Evolutionary conservation across 225 moss, liverwort and hornwort genomes (phyloP).

Genomic region (Pleurozium schreberi): DNA sequence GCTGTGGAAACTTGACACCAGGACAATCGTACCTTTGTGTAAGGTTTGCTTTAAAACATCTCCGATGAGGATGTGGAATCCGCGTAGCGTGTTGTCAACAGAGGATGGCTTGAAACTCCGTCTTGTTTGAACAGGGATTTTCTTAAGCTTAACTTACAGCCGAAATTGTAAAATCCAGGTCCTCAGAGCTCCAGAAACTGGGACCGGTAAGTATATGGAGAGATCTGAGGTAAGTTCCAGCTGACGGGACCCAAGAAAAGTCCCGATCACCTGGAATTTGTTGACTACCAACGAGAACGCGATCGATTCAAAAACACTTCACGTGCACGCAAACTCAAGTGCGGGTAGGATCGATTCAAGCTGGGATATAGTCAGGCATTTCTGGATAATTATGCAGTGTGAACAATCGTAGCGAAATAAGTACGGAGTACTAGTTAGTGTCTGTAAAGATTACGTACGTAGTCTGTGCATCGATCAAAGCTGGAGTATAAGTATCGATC

Average conservation of each 20-base stretch:
- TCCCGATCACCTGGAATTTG: not conserved
- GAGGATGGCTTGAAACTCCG: not conserved
- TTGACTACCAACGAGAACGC: not conserved
- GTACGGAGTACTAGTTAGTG: no score
- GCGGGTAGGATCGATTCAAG: not conserved
- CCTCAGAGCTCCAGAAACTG: not conserved
- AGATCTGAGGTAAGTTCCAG: not conserved
- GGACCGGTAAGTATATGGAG: no score
- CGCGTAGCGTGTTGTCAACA: not conserved
- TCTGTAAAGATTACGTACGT: no score
- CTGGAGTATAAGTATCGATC: not conserved
- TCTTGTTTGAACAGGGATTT: not conserved
- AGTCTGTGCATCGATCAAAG: not conserved
- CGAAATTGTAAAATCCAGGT: no score
- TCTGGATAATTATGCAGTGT: no score
- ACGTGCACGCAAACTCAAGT: not conserved
- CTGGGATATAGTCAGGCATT: not conserved
- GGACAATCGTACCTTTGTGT: not conserved
- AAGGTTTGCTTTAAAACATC: no score
- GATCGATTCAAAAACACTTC: not conserved
- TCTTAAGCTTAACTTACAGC: not conserved
- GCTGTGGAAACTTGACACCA: not conserved
- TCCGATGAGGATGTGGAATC: not conserved
- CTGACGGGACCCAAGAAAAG: not conserved
- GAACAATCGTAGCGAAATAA: not conserved